Conservation (phyloP, 176 grass and related monocot species). For the Musa itinerans region DNA sequence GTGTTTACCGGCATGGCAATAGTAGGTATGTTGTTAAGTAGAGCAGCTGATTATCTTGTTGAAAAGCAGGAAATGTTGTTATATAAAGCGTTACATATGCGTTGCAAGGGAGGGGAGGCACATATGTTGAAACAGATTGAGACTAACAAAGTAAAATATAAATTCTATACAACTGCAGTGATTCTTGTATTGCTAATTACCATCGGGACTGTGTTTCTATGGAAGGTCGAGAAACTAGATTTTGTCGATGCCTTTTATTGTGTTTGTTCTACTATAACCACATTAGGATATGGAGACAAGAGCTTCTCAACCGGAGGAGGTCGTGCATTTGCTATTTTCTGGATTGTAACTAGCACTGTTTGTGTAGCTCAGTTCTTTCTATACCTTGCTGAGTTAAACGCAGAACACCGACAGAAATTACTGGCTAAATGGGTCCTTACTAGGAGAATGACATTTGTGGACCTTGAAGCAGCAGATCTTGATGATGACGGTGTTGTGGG, state of each 20-base stretch:
- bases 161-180: conserved; percentile 48
- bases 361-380: conserved; percentile 74
- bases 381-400: conserved; percentile 68
- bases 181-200: conserved; percentile 37
- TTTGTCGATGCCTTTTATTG: conserved; percentile 84
- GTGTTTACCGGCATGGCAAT: conserved; percentile 69
- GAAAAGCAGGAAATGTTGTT: conserved; percentile 89
- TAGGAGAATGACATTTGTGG: conserved; percentile 47
- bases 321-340: conserved; percentile 65
- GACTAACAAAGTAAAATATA: conserved; percentile 55
- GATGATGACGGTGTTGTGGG: conserved; percentile 44
- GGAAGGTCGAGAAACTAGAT: conserved; percentile 69
- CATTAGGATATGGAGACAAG: conserved; percentile 74
- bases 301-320: conserved; percentile 63
- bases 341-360: conserved; percentile 68
- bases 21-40: conserved; percentile 57
- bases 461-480: conserved; percentile 85
- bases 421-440: conserved; percentile 81
- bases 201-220: conserved; percentile 54
- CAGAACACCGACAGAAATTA: conserved; percentile 57
- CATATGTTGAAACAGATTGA: conserved; percentile 45
- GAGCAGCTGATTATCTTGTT: conserved; percentile 66
- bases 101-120: conserved; percentile 33
- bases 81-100: conserved; percentile 63
- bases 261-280: conserved; percentile 82